Evolutionary conservation across 495 filamentous ascomycete genomes (phyloP).

Genomic region (Margaritispora aquatica): DNA sequence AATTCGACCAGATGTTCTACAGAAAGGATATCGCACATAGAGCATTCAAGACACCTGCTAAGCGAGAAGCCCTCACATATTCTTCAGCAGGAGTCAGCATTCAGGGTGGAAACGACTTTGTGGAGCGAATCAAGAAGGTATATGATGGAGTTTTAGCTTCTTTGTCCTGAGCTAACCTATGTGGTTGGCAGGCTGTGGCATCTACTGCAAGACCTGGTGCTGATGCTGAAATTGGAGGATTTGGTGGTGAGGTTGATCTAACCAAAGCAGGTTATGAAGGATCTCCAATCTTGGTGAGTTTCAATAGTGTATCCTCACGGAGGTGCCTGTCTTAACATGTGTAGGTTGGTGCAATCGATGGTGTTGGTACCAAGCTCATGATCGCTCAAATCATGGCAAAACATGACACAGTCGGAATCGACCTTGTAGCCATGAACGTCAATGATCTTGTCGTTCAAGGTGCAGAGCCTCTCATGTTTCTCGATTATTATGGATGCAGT

Average conservation of each 20-base stretch:
- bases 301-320: too few relatives aligned
- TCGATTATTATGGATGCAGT: constrained; percentile 92
- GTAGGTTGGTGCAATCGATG: constrained; percentile 80
- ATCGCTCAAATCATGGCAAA: constrained; percentile 83
- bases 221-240: constrained; percentile 88
- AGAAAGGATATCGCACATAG: constrained; percentile 88
- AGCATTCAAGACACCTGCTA: constrained; percentile 35
- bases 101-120: constrained; percentile 83
- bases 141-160: background rate
- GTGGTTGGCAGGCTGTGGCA: constrained; percentile 38
- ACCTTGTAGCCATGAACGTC: constrained; percentile 97
- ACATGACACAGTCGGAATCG: constrained; percentile 90
- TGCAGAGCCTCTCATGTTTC: constrained; percentile 87
- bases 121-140: constrained; percentile 78
- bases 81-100: constrained; percentile 91
- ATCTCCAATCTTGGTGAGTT: constrained; percentile 55
- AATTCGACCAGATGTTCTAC: constrained; percentile 88
- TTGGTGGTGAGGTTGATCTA: constrained; percentile 85
- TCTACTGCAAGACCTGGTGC: constrained; percentile 79
- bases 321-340: background rate
- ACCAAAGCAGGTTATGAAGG: constrained; percentile 65
- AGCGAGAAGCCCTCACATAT: constrained; percentile 69
- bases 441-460: constrained; percentile 96
- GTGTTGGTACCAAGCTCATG: constrained; percentile 94
- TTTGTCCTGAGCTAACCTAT: background rate